phyloP scores from a whole-genome alignment of 192 early-diverging fungal species.

The Coemansia erecta region DNA sequence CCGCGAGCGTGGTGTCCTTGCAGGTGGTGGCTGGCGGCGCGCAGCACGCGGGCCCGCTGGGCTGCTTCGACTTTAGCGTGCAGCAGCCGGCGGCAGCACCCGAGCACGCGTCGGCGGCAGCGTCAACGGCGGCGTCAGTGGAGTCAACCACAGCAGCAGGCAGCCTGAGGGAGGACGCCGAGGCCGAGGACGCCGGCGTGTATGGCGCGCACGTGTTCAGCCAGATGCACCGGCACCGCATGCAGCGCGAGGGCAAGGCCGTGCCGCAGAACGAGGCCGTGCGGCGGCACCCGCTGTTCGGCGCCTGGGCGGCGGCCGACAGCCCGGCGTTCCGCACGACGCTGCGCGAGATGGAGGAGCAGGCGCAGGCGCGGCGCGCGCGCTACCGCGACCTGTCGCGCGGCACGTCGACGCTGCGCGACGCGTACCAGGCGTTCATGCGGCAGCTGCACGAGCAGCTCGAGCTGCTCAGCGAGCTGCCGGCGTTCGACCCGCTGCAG shows the following conservation, averaged over 20 bases:
- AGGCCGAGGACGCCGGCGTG: not conserved
- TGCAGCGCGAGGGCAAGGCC: constrained; percentile 6
- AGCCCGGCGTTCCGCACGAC: constrained; percentile 40
- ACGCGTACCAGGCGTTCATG: constrained; percentile 41
- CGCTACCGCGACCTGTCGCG: constrained; percentile 39
- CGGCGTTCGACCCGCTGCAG: constrained; percentile 29
- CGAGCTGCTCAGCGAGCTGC: constrained; percentile 11
- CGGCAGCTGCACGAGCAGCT: constrained; percentile 22
- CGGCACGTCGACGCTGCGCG: constrained; percentile 26
- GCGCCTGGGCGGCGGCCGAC: constrained; percentile 44
- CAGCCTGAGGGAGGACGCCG: no score
- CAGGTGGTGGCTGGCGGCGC: no score
- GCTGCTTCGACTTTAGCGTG: no score
- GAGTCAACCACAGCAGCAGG: no score
- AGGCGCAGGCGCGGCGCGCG: constrained; percentile 24
- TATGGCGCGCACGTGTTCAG: constrained; percentile 27
- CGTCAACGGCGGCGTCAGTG: no score
- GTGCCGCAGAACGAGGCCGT: not conserved
- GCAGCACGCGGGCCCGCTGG: no score
- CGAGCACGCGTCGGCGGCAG: no score
- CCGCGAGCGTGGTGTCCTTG: no score
- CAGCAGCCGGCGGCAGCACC: not conserved
- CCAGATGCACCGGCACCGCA: constrained; percentile 28
- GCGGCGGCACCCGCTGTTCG: constrained; percentile 37
- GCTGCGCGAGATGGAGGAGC: constrained; percentile 35